phyloP scores from a whole-genome alignment of 2,329 filamentous ascomycete genomes.

The Sarocladiaceae sp. region DNA sequence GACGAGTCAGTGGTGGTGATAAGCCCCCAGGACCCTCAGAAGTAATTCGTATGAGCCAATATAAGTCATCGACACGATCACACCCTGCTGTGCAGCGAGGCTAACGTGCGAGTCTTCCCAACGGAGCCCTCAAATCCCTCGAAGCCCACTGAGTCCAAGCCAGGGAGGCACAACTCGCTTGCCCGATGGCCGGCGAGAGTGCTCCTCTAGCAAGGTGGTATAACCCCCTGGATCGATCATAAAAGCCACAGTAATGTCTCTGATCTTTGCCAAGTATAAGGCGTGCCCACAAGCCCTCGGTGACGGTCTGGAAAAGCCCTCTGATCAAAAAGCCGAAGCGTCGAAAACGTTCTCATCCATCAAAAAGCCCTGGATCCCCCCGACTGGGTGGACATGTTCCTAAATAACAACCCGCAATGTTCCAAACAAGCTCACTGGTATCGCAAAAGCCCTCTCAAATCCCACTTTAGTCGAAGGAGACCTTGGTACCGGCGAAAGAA shows the following conservation, averaged over 20 bases:
- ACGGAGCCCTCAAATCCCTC: conserved; percentile 32
- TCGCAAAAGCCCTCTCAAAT: conserved; percentile 32
- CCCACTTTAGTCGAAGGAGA: conserved; percentile 54
- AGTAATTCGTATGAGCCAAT: conserved; percentile 27
- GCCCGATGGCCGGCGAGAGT: too few relatives aligned
- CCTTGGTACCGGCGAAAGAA: conserved; percentile 65
- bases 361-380: conserved; percentile 14
- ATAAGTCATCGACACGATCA: conserved; percentile 22
- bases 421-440: conserved; percentile 31
- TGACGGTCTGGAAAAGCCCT: conserved; percentile 38
- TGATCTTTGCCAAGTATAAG: conserved; percentile 9
- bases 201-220: conserved; percentile 14
- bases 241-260: conserved; percentile 12
- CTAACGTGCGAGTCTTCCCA: conserved; percentile 20
- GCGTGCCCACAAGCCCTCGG: conserved; percentile 32
- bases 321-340: conserved; percentile 43
- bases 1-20: conserved; percentile 7
- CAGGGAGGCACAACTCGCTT: conserved; percentile 20
- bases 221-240: conserved; percentile 10
- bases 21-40: conserved; percentile 33
- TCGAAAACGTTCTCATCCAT: conserved; percentile 31
- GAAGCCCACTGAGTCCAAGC: conserved; percentile 27
- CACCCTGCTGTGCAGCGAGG: conserved; percentile 13
- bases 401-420: conserved; percentile 2
- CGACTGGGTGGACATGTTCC: conserved; percentile 5